Evolutionary conservation across 179 eudicot genomes (phyloP).

Genomic region (Sideroxylon spinosum): DNA sequence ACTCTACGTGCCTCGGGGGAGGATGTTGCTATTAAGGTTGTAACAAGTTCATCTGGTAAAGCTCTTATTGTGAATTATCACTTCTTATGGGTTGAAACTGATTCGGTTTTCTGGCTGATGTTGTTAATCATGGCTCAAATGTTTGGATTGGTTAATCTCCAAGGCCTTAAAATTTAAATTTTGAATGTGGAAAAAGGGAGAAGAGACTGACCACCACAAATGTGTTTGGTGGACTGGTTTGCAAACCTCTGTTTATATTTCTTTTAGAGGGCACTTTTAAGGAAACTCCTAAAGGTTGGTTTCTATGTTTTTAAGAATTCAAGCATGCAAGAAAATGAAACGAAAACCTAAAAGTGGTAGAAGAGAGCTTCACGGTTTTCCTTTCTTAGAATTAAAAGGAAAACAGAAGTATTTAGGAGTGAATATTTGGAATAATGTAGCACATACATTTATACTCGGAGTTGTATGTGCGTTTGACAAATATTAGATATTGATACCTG

Average conservation of each 20-base stretch:
- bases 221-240: background rate
- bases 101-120: background rate
- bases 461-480: background rate
- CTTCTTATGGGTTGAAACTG: background rate
- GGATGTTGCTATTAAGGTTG: conserved; percentile 96
- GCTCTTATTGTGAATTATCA: conserved; percentile 10
- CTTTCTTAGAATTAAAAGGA: background rate
- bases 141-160: background rate
- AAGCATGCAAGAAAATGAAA: background rate
- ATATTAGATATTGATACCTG: too few relatives aligned
- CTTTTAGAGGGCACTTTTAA: background rate
- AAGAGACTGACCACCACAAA: background rate
- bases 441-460: background rate
- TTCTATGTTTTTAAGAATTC: background rate
- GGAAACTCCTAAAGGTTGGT: background rate
- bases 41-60: conserved; percentile 25
- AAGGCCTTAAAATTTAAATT: background rate
- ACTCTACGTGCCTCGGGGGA: conserved; percentile 86
- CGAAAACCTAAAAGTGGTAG: background rate
- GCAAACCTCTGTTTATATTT: background rate
- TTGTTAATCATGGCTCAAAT: conserved; percentile 2
- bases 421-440: background rate
- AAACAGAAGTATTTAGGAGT: background rate
- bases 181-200: background rate
- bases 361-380: background rate